Evolutionary conservation across 169 alveolate genomes (phyloP), one percentile per base, ranked within the genome.

Genomic region (Neospora caninum): DNA sequence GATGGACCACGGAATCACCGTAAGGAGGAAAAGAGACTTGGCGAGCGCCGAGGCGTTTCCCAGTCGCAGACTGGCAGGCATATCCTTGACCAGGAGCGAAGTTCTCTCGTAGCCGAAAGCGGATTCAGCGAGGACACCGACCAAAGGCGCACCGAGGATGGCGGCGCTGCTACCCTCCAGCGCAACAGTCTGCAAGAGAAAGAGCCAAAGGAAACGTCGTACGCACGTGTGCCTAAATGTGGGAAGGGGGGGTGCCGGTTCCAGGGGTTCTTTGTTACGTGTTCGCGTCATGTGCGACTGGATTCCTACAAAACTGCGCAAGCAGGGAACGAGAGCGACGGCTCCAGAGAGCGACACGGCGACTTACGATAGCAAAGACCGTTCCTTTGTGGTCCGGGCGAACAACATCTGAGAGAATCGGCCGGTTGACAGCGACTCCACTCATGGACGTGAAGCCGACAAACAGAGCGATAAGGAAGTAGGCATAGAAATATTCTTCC

Each of bases 371-470:
- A 0, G 98, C 96, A 54, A 96, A 96, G 34, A 98, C 98, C 31
- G 99, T 97, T n/a, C 98, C 98, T 83, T 98, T 97, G 95, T 97
- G 97, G 92, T 97, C 97, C 45, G 98, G 98, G 88, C 97, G 95
- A n/a, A 98, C 98, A 67, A 98, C 98, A 53, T 98, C 99, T 6
- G 98, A 96, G 64, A 98, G 96, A 16, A 98, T 96, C 16, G 99
- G 98, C 87, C 99, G 92, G 88, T 97, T 98, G 58, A 98, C 98
- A 13, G 98, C 98, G 83, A 97, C 98, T 31, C 98, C 99, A 31
- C 99, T 98, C 94, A 98, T 97, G n/a, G 98, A 97, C 34, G 98
- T 95, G 80, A 98, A 93, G 42, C 99, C 99, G 69, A 97, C 93
- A 38, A 97, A 84, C 91, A 97, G 96, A 64, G 98, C 92, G 88